A percentile compares a stretch with the other conserved stretches of the same genome.
Conservation (phyloP, 805 yeast species). For the Tetrapisispora arboricola region DNA sequence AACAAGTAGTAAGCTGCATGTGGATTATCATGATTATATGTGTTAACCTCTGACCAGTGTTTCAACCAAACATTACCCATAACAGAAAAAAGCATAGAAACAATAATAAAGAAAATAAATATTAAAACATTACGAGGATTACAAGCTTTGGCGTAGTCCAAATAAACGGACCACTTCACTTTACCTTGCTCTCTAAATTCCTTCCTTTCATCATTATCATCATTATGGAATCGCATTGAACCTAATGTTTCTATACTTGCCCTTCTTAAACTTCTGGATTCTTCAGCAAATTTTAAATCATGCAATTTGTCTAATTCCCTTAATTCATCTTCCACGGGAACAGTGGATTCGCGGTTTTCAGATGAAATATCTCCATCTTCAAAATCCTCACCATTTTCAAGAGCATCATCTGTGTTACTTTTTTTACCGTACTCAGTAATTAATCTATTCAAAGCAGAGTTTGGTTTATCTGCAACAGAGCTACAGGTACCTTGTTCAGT, state of each 20-base stretch:
- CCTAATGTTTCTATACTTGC: constrained; percentile 43
- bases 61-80: constrained; percentile 84
- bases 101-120: constrained; percentile 45
- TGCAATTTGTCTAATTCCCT: constrained; percentile 25
- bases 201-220: constrained; percentile 31
- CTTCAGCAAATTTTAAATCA: constrained; percentile 17
- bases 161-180: constrained; percentile 80
- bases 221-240: constrained; percentile 30
- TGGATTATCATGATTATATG: constrained; percentile 60
- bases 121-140: constrained; percentile 53
- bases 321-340: constrained; percentile 21
- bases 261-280: constrained; percentile 43
- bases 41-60: constrained; percentile 92
- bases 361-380: constrained; percentile 8
- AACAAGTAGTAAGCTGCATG: constrained; percentile 60
- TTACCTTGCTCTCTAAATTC: constrained; percentile 90
- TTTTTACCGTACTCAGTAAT: constrained; percentile 54
- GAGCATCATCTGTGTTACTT: constrained; percentile 18
- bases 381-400: neutral
- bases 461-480: constrained; percentile 35
- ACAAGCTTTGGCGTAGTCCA: constrained; percentile 80
- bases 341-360: constrained; percentile 16
- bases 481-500: constrained; percentile 56
- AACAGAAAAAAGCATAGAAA: constrained; percentile 53
- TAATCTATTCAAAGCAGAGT: constrained; percentile 42